Evolutionary conservation across 768 basidiomycete genomes (phyloP), one percentile per base, ranked within the genome.

Genomic region (Trametes sanguinea): DNA sequence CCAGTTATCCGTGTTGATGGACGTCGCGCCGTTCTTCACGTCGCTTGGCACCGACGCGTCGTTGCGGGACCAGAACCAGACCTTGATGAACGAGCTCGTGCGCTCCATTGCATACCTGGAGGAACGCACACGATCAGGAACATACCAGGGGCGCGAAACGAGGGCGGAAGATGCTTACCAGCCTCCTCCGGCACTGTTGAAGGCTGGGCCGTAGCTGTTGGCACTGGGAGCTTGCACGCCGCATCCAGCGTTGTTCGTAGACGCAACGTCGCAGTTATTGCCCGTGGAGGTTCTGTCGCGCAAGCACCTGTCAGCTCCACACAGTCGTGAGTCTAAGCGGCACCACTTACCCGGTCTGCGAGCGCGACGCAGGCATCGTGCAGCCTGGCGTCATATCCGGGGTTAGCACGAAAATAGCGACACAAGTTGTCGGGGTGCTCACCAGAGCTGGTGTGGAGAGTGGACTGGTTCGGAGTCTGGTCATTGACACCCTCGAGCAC

Each of bases 31-130:
- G 35, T 62, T 72, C 6, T 13, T 37, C 14, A 86, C 77, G 67
- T 82, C 84, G 16, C 68, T 59, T 2, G 85, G 85, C 37, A 84
- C 74, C 17, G 65, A 68, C 8, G 64, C 72, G 30, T 62, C 60
- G 50, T 72, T 74, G 47, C 86, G 78, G 2, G 85, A 76, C 86
- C 87, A 91, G 75, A 88, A 90, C 84, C 85, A 91, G 47, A 89
- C 76, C 64, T 85, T 86, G 69, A 90, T 83, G 68, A 78, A 83
- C 2, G 71, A 69, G 39, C 68, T 64, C 0, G 85, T 86, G 48
- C 87, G 80, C 68, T 88, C 85, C 65, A 87, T 74, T 4, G 86
- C 88, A 30, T 70, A 86, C 61, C 54, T 56, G 43, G 4, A 8
- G n/a, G 39, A 48, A 44, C 22, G 37, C 51, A 57, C 54, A 30